Evolutionary conservation across 2,329 filamentous ascomycete species (phyloP).

Genomic region (Fusarium liriodendri): DNA sequence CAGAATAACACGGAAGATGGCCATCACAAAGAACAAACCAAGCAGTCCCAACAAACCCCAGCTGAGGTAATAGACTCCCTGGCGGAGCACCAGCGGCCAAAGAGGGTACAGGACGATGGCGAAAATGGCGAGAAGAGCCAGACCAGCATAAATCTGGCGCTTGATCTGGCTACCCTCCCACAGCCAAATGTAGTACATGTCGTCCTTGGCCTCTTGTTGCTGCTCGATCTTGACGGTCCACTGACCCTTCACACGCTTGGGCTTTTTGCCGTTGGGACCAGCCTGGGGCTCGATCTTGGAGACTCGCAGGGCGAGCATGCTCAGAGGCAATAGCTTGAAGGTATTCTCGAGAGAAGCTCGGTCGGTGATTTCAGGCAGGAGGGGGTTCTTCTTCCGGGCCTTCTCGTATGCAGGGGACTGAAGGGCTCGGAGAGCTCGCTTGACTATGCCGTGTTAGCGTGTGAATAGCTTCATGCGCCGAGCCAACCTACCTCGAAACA

Average conservation of each 20-base stretch:
- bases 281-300: conserved; percentile 78
- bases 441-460: conserved; percentile 69
- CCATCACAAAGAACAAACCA: conserved; percentile 96
- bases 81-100: conserved; percentile 90
- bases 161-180: conserved; percentile 95
- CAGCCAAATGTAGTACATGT: conserved; percentile 96
- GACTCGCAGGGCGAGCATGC: conserved; percentile 91
- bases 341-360: conserved; percentile 89
- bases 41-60: conserved; percentile 93
- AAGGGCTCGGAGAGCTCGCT: conserved; percentile 91
- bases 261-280: conserved; percentile 72
- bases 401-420: conserved; percentile 91
- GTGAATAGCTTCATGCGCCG: background rate
- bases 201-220: conserved; percentile 88
- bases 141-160: conserved; percentile 89
- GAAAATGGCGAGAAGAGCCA: conserved; percentile 86
- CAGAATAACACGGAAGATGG: conserved; percentile 93
- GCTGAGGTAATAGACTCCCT: conserved; percentile 96
- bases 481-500: conserved; percentile 84
- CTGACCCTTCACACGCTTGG: conserved; percentile 92
- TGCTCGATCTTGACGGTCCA: conserved; percentile 97
- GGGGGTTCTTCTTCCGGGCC: conserved; percentile 87
- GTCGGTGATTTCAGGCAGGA: conserved; percentile 89
- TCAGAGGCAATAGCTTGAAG: conserved; percentile 95
- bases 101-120: conserved; percentile 93